Evolutionary conservation across 2,329 filamentous ascomycete species (phyloP), one percentile per base, ranked within the genome.

Genomic region (Metarhizium robertsii): DNA sequence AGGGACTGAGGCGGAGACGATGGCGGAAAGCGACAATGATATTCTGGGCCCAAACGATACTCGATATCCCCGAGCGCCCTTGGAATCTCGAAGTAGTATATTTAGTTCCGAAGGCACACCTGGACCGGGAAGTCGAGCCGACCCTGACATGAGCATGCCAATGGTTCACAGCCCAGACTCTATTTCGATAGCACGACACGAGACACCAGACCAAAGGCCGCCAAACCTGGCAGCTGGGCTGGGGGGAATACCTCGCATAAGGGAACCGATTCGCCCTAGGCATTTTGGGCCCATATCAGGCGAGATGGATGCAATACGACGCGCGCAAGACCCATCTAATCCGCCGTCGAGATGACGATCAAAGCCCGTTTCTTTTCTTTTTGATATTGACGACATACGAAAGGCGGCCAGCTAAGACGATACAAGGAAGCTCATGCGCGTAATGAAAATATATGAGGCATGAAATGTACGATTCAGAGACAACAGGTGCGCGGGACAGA

Each of bases 1-100:
- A 58, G 64, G 64, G 2, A 50, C 60, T 18, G 49, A 57, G 5
- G 20, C 25, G 10, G 50, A 48, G 16, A 45, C 6, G 20, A 47
- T 40, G n/a, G 52, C 55, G 10, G 58, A 58, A 13, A 51, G 59
- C 16, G 61, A 61, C 50, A 56, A 52, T 20, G 57, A 57, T 11
- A 55, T 58, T 42, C 59, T 56, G 43, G 40, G 55, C 13, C n/a
- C 29, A 25, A 42, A 29, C 29, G 52, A 55, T 8, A 11, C n/a
- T 14, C 50, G 20, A 11, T 20, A 40, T 16, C 14, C 25, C 8
- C 38, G 38, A 52, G n/a, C 38, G 3, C 13, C 50, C 29, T n/a
- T 45, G 50, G 25, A 45, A 52, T 45, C 50, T 18, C 18, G 38
- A 40, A 43, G 6, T 20, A 45, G 36, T 6, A 14, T 43, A 16